A percentile compares a stretch with the other conserved stretches of the same genome.
phyloP scores from a whole-genome alignment of 768 basidiomycete genomes.

The Tephrocybe sp. region DNA sequence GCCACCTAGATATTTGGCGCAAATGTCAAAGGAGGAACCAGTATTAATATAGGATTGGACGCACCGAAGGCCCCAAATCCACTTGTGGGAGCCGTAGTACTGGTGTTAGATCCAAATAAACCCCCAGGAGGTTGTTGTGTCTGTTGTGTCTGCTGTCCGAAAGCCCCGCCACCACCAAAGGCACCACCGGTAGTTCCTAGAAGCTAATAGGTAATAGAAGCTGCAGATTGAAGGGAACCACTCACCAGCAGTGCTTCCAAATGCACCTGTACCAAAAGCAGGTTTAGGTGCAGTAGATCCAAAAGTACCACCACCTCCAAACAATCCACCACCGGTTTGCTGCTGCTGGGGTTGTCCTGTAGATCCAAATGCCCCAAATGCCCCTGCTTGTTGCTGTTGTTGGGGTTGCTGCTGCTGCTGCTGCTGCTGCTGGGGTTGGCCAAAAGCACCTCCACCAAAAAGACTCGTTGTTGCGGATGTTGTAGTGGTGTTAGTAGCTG shows the following conservation, averaged over 20 bases:
- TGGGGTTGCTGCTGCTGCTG: slow-evolving; percentile 31
- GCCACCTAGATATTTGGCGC: slow-evolving; percentile 1
- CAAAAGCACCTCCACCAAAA: slow-evolving; percentile 55
- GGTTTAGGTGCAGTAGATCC: slow-evolving; percentile 18
- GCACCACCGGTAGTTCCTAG: slow-evolving; percentile 17
- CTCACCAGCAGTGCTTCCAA: slow-evolving; percentile 16
- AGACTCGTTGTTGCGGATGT: slow-evolving; percentile 26
- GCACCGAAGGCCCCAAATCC: slow-evolving; percentile 41
- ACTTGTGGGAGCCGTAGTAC: slow-evolving; percentile 21
- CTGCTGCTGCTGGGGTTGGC: slow-evolving; percentile 33
- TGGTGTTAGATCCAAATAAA: slow-evolving; percentile 29
- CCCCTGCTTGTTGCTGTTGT: slow-evolving; percentile 5
- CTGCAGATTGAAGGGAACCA: background rate
- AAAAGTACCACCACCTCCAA: slow-evolving; percentile 34
- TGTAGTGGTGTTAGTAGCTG: slow-evolving; percentile 21
- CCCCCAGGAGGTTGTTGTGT: slow-evolving; percentile 25
- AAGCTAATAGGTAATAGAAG: background rate
- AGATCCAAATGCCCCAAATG: slow-evolving; percentile 25
- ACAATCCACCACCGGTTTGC: slow-evolving; percentile 28
- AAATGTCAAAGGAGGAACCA: background rate
- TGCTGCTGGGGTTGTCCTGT: slow-evolving; percentile 27
- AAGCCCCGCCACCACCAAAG: slow-evolving; percentile 33
- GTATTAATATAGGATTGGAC: slow-evolving; percentile 3
- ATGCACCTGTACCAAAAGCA: slow-evolving; percentile 10
- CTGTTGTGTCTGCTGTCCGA: slow-evolving; percentile 34